Evolutionary conservation across 2,329 filamentous ascomycete genomes (phyloP), one percentile per base, ranked within the genome.

Genomic region (Nemania sp.): DNA sequence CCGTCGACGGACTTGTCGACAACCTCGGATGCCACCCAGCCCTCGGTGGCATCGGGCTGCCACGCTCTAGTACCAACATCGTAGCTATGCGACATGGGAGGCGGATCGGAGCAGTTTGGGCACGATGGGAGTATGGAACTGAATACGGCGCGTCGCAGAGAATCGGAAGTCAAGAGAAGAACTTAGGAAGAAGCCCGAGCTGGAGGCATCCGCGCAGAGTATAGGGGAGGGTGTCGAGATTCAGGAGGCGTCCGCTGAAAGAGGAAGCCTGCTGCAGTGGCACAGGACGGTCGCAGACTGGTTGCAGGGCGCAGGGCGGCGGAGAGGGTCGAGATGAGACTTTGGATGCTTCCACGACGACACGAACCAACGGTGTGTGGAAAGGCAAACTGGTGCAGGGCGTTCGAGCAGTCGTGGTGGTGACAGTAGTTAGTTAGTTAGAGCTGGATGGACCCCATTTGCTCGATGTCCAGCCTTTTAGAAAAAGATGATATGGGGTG

Each of bases 11-110:
- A 81, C 80, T 94, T 97, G 75, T 89, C 88, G 72, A 88, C 81
- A 66, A 99, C 89, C 80, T 97, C 92, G 41, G 94, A 97, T 71
- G 92, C 89, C 73, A 99, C 86, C 93, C 94, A 99, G 77, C 94
- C 94, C 76, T 99, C 93, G 58, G 90, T 90, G 72, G 84, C 79
- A 79, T 99, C 94, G 67, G 94, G 92, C 83, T 97, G 94, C 94
- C 94, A 99, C 72, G 92, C 94, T 83, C 91, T 86, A 68, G 93
- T 97, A 71, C 93, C 94, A 70, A 97, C 85, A 81, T 97, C 92
- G 78, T 95, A 97, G 72, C 84, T 90, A 76, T 95, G 89, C 79
- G 91, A 90, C 92, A 96, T 96, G 75, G 71, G 73, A 72, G 66
- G 65, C 66, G 62, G 59, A 52, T 66, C 46, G 37, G 26, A 42